A percentile compares a stretch with the other conserved stretches of the same genome.
phyloP scores from a whole-genome alignment of 176 grass and related monocot species.

The Oryza punctata region DNA sequence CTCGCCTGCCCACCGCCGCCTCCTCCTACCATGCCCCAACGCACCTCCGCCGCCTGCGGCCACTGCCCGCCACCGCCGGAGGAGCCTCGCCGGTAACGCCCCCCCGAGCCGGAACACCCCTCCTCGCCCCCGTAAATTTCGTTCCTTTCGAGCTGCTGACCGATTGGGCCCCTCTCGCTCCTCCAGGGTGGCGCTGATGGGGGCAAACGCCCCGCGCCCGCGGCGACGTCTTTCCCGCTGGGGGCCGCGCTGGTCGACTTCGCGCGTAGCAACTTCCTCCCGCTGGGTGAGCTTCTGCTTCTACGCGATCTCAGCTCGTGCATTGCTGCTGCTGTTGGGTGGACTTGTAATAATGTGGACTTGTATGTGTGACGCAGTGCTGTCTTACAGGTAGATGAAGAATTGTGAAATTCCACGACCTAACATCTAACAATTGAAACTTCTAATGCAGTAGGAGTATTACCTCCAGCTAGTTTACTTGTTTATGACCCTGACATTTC shows the following conservation, averaged over 20 bases:
- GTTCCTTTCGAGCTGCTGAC: not conserved
- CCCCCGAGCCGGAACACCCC: not conserved
- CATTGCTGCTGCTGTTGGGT: not conserved
- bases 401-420: not conserved
- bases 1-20: not conserved
- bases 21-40: not conserved
- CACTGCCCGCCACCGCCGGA: conserved; percentile 26
- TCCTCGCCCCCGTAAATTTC: not conserved
- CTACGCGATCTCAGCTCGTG: conserved; percentile 2
- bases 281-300: conserved; percentile 55
- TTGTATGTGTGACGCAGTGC: not conserved
- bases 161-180: conserved; percentile 20
- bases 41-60: conserved; percentile 27
- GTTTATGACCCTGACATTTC: conserved; percentile 10
- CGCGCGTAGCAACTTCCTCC: conserved; percentile 79
- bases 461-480: not conserved
- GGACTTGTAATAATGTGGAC: conserved; percentile 1
- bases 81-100: conserved; percentile 39
- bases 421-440: not conserved
- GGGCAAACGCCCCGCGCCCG: conserved; percentile 23
- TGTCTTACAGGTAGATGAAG: not conserved
- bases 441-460: not conserved
- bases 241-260: conserved; percentile 48
- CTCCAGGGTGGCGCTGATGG: conserved; percentile 52
- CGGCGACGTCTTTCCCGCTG: conserved; percentile 29